phyloP scores from a whole-genome alignment of 768 basidiomycete genomes.

The Lactarius sp. region DNA sequence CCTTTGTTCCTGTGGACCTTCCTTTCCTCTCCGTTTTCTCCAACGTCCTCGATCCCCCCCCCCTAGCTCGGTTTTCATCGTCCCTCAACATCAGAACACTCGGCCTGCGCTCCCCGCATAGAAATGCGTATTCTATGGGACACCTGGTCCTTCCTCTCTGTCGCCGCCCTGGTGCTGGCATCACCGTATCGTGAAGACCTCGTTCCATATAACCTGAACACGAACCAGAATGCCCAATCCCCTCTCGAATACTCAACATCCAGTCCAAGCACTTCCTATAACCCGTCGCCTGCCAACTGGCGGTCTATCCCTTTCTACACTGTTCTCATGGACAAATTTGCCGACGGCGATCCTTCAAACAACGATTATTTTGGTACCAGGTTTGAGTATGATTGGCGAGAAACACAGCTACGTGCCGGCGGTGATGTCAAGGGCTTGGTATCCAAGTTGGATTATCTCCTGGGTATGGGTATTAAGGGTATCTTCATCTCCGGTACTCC shows the following conservation, averaged over 20 bases:
- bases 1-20: too few relatives aligned
- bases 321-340: conserved; percentile 87
- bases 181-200: conserved; percentile 68
- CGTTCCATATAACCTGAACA: conserved; percentile 71
- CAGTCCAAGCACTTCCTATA: conserved; percentile 63
- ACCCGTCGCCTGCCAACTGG: conserved; percentile 82
- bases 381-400: conserved; percentile 81
- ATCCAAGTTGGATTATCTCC: conserved; percentile 75
- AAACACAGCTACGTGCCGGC: conserved; percentile 85
- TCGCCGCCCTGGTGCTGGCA: conserved; percentile 41
- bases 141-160: conserved; percentile 37
- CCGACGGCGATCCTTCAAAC: conserved; percentile 87
- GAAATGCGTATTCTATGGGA: conserved; percentile 35
- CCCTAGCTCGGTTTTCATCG: background rate
- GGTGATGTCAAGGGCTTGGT: conserved; percentile 82
- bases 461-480: conserved; percentile 80
- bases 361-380: conserved; percentile 82
- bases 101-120: background rate
- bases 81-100: background rate
- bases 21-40: too few relatives aligned
- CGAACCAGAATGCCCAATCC: conserved; percentile 63
- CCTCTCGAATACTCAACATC: conserved; percentile 62
- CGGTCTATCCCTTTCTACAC: conserved; percentile 78
- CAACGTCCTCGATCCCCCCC: background rate
- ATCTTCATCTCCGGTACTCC: conserved; percentile 92